These are phyloP conservation scores for Neurospora africana DNA, from an alignment of 495 filamentous ascomycete species.

Conservation along the genomic window DNA sequence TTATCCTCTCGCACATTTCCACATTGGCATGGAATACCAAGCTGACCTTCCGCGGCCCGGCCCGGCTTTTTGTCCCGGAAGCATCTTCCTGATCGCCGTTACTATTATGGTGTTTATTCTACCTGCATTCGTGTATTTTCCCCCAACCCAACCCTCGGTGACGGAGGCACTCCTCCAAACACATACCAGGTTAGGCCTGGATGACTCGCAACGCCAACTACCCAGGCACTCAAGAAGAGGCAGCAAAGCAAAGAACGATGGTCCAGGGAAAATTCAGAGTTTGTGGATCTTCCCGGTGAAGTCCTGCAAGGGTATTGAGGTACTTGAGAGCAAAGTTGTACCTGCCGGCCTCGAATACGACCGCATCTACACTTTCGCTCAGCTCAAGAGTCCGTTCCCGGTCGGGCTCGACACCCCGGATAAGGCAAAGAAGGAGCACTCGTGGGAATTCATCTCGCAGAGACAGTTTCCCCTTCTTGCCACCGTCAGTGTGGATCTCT, in stretches of 20 bases:
- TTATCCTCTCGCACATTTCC: not conserved
- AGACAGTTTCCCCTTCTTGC: conserved; percentile 62
- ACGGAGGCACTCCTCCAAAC: conserved; percentile 40
- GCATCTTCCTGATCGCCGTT: conserved; percentile 31
- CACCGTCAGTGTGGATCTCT: conserved; percentile 65
- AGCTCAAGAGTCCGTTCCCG: conserved; percentile 47
- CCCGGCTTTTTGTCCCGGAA: conserved; percentile 13
- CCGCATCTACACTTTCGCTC: conserved; percentile 73
- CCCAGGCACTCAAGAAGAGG: conserved; percentile 11
- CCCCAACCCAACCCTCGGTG: conserved; percentile 31
- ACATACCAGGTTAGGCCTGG: conserved; percentile 29
- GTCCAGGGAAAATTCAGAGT: conserved; percentile 49
- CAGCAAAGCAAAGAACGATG: conserved; percentile 18
- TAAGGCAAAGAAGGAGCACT: conserved; percentile 35
- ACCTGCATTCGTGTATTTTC: conserved; percentile 36
- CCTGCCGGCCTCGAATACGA: conserved; percentile 70
- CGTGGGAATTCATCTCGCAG: conserved; percentile 77
- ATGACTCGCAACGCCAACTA: conserved; percentile 30
- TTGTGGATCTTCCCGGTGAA: conserved; percentile 86
- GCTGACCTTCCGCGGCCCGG: conserved; percentile 7
- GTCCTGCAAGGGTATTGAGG: conserved; percentile 71
- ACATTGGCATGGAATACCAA: not conserved
- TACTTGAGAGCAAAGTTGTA: conserved; percentile 55
- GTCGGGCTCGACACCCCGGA: conserved; percentile 25
- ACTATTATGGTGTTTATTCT: conserved; percentile 39